Base-by-base conservation (phyloP, 768 basidiomycete species). In the Serpula lacrymans region DNA sequence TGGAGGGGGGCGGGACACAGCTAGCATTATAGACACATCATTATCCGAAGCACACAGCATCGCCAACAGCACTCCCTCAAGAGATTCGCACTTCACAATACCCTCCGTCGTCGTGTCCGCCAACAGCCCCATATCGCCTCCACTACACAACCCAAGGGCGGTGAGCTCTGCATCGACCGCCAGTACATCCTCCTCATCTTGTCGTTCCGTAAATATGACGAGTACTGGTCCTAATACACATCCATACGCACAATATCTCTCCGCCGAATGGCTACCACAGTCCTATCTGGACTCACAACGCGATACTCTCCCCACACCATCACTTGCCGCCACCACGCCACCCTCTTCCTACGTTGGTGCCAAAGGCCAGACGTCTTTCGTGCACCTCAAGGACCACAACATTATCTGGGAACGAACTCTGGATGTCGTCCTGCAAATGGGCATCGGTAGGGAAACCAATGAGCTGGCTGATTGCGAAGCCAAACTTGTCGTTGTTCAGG, bases 401-500 rank as follows among this genome's bases (percentile, higher is more conserved):
- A 78, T 82, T 10, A 55, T 59, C 8, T 90, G 84, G 83, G 72
- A 75, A 5, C 71, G 79, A 38, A 62, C 68, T 0, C 65, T 88
- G 14, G 69, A 74, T 26, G 69, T 79, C 5, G 62, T 77, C 3
- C 69, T 88, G 11, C 77, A 82, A 45, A 70, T 77, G 60, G 74
- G 77, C 45, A 68, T 88, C 6, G 74, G 80, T 34, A 70, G 81
- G 28, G 70, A 77, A 34, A 60, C 61, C 17, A 52, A 47, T 20
- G 64, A 65, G 29, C 65, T 90, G 3, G 29, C 71, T 73, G n/a
- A 76, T 20, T 63, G 70, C 52, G 75, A 77, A 9, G 71, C 87
- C 43, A 87, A 82, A 59, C 68, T 90, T 3, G 70, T 77, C 18
- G 74, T 88, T 24, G 72, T 81, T 59, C 73, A 75, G 71, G 72